Conservation (phyloP, 1,284 basidiomycete genomes). For the Irpex sp. region DNA sequence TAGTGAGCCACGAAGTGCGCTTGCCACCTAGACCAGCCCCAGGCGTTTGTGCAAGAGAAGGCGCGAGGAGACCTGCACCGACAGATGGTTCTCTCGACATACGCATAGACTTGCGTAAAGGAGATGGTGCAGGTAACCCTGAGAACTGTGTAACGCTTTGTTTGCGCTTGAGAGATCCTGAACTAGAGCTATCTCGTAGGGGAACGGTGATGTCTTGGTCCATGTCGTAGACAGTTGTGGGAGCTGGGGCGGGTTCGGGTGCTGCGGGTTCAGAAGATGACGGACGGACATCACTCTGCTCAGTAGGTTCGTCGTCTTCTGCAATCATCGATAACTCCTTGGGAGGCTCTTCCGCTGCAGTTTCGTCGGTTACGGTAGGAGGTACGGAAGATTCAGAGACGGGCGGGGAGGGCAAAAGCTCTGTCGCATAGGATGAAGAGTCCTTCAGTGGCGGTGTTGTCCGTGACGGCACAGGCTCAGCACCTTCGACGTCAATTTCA, state of each 20-base stretch:
- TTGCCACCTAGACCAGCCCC: constrained; percentile 46
- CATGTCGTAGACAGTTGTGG: background rate
- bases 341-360: constrained; percentile 10
- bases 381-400: background rate
- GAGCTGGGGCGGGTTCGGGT: background rate
- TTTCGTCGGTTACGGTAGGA: background rate
- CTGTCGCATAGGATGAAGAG: background rate
- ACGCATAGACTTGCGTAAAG: constrained; percentile 62
- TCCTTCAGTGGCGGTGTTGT: background rate
- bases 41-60: constrained; percentile 33
- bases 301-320: constrained; percentile 57
- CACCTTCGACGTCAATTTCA: background rate
- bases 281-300: constrained; percentile 11
- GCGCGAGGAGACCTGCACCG: constrained; percentile 15
- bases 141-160: constrained; percentile 40
- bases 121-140: constrained; percentile 57
- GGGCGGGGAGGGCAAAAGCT: background rate
- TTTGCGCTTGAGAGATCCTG: constrained; percentile 26
- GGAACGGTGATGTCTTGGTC: constrained; percentile 12
- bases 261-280: background rate
- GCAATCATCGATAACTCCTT: constrained; percentile 62
- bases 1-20: constrained; percentile 73
- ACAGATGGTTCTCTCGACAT: constrained; percentile 40
- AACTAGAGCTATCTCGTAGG: constrained; percentile 14
- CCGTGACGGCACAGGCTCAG: background rate